Conservation (phyloP, 2,329 filamentous ascomycete species). For the Leptographium radiaticola region DNA sequence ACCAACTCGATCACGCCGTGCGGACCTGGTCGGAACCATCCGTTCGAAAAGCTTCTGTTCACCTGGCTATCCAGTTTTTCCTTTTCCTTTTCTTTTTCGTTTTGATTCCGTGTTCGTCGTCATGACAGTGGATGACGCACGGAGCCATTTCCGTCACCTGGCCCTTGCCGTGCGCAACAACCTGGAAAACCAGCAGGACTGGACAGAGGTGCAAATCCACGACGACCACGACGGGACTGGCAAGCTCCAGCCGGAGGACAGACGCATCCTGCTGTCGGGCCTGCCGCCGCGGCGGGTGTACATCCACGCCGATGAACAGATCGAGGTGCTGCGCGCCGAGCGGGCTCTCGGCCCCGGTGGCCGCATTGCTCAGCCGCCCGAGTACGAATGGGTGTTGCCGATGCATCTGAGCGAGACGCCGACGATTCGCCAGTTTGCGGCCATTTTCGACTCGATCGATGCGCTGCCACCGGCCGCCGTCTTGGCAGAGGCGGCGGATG, state of each 20-base stretch:
- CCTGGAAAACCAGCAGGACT: constrained; percentile 63
- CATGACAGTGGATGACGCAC: background rate
- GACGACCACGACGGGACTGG: constrained; percentile 13
- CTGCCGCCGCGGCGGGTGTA: constrained; percentile 63
- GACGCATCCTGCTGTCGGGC: constrained; percentile 54
- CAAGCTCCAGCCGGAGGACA: background rate
- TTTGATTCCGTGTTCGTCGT: too few species aligned
- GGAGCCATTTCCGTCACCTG: constrained; percentile 24
- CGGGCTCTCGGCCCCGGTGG: constrained; percentile 31
- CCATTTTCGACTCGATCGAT: constrained; percentile 53
- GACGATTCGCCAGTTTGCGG: constrained; percentile 51
- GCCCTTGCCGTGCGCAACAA: constrained; percentile 54
- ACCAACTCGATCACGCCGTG: background rate
- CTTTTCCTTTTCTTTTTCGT: background rate
- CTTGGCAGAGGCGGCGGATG: constrained; percentile 11
- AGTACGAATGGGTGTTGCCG: constrained; percentile 66
- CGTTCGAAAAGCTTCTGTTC: background rate
- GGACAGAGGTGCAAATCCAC: constrained; percentile 48
- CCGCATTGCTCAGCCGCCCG: constrained; percentile 34
- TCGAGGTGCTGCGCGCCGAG: constrained; percentile 53
- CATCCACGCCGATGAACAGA: constrained; percentile 71
- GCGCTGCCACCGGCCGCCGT: constrained; percentile 25
- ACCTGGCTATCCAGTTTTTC: too few species aligned
- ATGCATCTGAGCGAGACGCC: constrained; percentile 61
- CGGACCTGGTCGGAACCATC: background rate